Evolutionary conservation across 176 grass and related monocot genomes (phyloP).

Genomic region (Oryza australiensis): DNA sequence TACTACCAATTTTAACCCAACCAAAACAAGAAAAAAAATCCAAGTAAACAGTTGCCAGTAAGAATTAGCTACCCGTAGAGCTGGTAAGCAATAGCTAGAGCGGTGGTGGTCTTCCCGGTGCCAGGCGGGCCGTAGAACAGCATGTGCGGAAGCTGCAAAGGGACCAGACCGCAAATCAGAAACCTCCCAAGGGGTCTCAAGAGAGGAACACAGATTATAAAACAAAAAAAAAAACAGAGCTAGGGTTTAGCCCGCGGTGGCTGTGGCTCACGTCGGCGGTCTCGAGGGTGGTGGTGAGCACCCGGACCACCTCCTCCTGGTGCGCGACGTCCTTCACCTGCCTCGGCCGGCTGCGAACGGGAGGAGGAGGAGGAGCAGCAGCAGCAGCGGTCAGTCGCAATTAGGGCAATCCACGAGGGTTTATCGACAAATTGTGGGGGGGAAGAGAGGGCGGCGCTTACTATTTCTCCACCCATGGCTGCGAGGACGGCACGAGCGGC

Average conservation of each 20-base stretch:
- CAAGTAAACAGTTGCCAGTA: not conserved
- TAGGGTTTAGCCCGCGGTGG: conserved; percentile 23
- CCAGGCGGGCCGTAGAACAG: conserved; percentile 95
- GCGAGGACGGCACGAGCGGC: conserved; percentile 64
- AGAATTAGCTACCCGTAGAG: conserved; percentile 68
- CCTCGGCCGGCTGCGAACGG: conserved; percentile 68
- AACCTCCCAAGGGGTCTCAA: not conserved
- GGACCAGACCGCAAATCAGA: conserved; percentile 33
- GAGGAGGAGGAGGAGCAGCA: no score
- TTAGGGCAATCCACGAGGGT: conserved; percentile 19
- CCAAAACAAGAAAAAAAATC: not conserved
- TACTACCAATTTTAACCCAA: not conserved
- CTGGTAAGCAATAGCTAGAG: conserved; percentile 86
- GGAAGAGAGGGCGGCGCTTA: conserved; percentile 15
- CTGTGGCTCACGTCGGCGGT: conserved; percentile 63
- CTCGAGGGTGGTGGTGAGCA: conserved; percentile 94
- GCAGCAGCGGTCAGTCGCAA: not conserved
- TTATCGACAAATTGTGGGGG: not conserved
- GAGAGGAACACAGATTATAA: not conserved
- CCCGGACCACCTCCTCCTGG: conserved; percentile 94
- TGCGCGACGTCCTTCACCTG: conserved; percentile 97
- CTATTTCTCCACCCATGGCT: conserved; percentile 99
- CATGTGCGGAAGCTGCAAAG: conserved; percentile 84
- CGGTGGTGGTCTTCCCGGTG: conserved; percentile 94
- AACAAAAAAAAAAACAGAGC: not conserved